Conservation (phyloP, 192 early-diverging fungal genomes). For the Lunasporangiospora selenospora region DNA sequence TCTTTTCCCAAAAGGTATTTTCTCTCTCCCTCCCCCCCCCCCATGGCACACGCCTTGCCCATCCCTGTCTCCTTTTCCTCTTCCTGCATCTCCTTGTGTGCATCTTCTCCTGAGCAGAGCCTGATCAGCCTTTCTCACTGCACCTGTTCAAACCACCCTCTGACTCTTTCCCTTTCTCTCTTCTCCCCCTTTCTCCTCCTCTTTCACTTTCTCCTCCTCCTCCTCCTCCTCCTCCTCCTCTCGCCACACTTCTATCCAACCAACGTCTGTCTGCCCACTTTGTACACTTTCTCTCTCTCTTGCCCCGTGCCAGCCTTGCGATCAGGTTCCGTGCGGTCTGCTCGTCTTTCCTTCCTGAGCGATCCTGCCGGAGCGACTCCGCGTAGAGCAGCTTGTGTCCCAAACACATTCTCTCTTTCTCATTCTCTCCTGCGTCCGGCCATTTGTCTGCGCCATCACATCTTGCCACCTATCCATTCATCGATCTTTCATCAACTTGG, state of each 20-base stretch:
- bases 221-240: background rate
- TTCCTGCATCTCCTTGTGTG: too few relatives aligned
- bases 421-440: background rate
- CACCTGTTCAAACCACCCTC: background rate
- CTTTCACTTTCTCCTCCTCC: background rate
- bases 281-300: background rate
- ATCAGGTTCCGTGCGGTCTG: too few relatives aligned
- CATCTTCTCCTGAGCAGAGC: too few relatives aligned
- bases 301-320: too few relatives aligned
- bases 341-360: too few relatives aligned
- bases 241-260: background rate
- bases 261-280: too few relatives aligned
- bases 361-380: background rate
- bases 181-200: background rate
- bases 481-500: background rate
- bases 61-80: too few relatives aligned
- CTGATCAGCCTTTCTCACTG: background rate
- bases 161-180: background rate
- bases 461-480: background rate
- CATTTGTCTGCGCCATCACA: background rate
- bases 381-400: background rate
- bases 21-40: too few relatives aligned
- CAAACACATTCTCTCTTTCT: background rate
- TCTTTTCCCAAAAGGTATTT: too few relatives aligned
- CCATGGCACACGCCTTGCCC: too few relatives aligned